phyloP scores from a whole-genome alignment of 2,329 filamentous ascomycete genomes.

The Phoma sp. region DNA sequence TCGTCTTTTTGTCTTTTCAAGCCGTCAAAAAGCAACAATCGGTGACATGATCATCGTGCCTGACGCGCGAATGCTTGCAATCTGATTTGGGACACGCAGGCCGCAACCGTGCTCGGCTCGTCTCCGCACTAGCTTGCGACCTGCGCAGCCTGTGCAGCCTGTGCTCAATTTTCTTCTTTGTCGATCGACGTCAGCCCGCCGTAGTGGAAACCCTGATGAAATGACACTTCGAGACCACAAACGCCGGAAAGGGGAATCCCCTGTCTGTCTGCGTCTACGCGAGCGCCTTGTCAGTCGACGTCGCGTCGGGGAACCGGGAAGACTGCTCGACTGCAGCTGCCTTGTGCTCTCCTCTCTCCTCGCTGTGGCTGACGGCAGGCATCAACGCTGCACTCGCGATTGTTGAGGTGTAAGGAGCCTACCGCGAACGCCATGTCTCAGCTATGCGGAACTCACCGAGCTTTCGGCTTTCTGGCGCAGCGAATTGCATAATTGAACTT shows the following conservation, averaged over 20 bases:
- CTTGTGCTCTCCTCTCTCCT: slow-evolving; percentile 10
- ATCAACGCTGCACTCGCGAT: slow-evolving; percentile 23
- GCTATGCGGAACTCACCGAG: slow-evolving; percentile 1
- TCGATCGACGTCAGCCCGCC: slow-evolving; percentile 6
- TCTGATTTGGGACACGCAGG: slow-evolving; percentile 3
- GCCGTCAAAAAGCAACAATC: neutral
- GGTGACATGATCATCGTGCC: slow-evolving; percentile 1
- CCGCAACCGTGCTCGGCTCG: slow-evolving; percentile 15
- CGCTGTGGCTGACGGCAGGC: slow-evolving; percentile 8
- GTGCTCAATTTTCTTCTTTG: slow-evolving; percentile 4
- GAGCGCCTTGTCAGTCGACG: slow-evolving; percentile 1
- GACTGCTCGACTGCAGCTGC: neutral
- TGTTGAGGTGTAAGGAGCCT: slow-evolving; percentile 24
- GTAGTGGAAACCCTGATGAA: neutral
- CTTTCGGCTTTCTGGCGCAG: neutral
- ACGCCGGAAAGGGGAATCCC: slow-evolving; percentile 1
- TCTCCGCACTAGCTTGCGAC: slow-evolving; percentile 11
- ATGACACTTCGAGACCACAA: slow-evolving; percentile 2
- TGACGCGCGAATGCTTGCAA: slow-evolving; percentile 1
- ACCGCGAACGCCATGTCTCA: slow-evolving; percentile 19
- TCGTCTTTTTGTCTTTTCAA: neutral
- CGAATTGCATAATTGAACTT: neutral
- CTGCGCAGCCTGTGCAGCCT: slow-evolving; percentile 11
- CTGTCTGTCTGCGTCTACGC: neutral
- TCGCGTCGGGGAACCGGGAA: slow-evolving; percentile 11